These are phyloP conservation scores for Lactarius pseudohatsudake DNA, from an alignment of 768 basidiomycete species.

Conservation along the genomic window DNA sequence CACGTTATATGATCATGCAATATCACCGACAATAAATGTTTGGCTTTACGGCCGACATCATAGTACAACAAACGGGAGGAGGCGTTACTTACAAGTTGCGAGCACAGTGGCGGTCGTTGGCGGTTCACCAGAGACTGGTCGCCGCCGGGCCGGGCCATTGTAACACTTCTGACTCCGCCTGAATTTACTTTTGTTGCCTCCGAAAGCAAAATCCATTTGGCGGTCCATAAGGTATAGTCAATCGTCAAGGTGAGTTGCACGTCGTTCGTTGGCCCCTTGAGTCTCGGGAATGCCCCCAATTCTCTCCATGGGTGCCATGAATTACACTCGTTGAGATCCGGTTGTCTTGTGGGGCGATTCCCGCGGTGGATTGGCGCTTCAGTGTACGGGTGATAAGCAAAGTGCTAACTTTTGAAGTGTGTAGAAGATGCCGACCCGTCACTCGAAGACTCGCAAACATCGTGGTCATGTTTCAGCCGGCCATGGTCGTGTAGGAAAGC, in stretches of 20 bases:
- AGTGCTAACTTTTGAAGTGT: constrained; percentile 31
- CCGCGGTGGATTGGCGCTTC: constrained; percentile 53
- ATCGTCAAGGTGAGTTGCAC: constrained; percentile 67
- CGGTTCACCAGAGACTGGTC: neutral
- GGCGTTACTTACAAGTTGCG: constrained; percentile 22
- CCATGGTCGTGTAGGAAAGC: constrained; percentile 99
- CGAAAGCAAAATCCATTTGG: constrained; percentile 15
- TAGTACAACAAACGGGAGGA: constrained; percentile 24
- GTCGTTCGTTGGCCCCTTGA: constrained; percentile 28
- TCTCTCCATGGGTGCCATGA: constrained; percentile 16
- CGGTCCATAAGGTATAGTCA: constrained; percentile 27
- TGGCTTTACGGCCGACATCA: constrained; percentile 51
- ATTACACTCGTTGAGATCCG: neutral
- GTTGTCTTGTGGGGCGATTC: constrained; percentile 10
- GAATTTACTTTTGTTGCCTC: constrained; percentile 13
- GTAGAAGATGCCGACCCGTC: constrained; percentile 88
- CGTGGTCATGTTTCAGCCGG: constrained; percentile 99
- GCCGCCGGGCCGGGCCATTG: neutral
- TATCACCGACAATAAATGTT: constrained; percentile 69
- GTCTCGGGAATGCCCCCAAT: constrained; percentile 29
- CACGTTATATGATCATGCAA: constrained; percentile 50
- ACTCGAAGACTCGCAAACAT: constrained; percentile 98
- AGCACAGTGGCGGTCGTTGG: neutral
- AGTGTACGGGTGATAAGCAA: constrained; percentile 27
- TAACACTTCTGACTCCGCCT: constrained; percentile 21